phyloP scores from a whole-genome alignment of 1,284 basidiomycete species.

The Tausonia pullulans region DNA sequence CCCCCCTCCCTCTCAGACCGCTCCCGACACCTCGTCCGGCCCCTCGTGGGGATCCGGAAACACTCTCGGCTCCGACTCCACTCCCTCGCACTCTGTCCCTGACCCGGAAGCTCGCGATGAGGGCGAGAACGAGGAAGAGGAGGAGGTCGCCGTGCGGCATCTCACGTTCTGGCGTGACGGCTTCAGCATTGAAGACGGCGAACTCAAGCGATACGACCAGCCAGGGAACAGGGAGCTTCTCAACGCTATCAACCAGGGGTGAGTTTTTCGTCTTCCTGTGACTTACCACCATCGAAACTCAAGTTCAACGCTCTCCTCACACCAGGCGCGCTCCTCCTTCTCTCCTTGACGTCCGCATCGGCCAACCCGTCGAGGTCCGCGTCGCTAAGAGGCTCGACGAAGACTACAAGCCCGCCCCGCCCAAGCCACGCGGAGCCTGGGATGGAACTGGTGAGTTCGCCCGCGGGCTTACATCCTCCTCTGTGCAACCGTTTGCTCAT shows the following conservation, averaged over 20 bases:
- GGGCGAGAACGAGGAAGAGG: slow-evolving; percentile 41
- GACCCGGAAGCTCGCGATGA: slow-evolving; percentile 41
- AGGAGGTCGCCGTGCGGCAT: slow-evolving; percentile 55
- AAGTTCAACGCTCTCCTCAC: neutral
- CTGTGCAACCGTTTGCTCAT: neutral
- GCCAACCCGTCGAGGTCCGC: slow-evolving; percentile 76
- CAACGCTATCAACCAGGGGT: slow-evolving; percentile 70
- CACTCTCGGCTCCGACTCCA: slow-evolving; percentile 75
- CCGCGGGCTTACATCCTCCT: neutral
- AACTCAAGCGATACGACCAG: slow-evolving; percentile 72
- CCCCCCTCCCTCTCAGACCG: slow-evolving; percentile 31
- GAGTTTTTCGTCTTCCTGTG: slow-evolving; percentile 26
- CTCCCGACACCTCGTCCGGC: slow-evolving; percentile 26
- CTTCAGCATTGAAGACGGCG: slow-evolving; percentile 85
- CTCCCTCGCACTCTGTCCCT: slow-evolving; percentile 58
- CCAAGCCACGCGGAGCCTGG: slow-evolving; percentile 45
- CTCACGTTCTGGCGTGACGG: slow-evolving; percentile 92
- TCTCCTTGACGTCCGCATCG: slow-evolving; percentile 62
- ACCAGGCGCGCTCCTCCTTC: slow-evolving; percentile 62
- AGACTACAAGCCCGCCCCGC: slow-evolving; percentile 48
- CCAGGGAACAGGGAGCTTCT: slow-evolving; percentile 64
- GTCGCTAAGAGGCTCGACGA: slow-evolving; percentile 65
- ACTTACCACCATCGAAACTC: neutral
- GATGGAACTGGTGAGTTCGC: slow-evolving; percentile 45
- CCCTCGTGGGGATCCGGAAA: slow-evolving; percentile 62